Evolutionary conservation across 2,329 filamentous ascomycete genomes (phyloP), one percentile per base, ranked within the genome.

Genomic region (Lomentospora prolificans): DNA sequence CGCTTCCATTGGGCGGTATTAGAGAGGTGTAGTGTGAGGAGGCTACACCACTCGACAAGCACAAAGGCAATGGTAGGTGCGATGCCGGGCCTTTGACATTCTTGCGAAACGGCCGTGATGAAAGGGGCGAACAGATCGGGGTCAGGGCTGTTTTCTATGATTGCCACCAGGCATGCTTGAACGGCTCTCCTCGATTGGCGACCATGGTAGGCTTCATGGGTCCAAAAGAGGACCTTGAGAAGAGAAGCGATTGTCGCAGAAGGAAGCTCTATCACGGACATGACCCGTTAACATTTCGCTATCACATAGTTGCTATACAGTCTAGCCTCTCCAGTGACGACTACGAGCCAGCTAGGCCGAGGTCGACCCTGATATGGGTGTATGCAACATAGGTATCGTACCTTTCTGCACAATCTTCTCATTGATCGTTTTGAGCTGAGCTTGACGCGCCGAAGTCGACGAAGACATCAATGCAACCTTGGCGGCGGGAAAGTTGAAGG

Each of bases 121-220:
- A 96, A 80, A 1, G 79, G 77, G 24, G 64, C 57, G 51, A 59
- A 56, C 28, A 78, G 72, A 46, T 84, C 74, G 8, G 75, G 66
- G 51, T 86, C 76, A 17, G 76, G 65, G n/a, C 71, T 72, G 55
- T 75, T 75, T 56, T 77, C 77, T 57, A 91, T 77, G 61, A 92
- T 76, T 53, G 82, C 77, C 60, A 77, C 74, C 57, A 99, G 78
- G 67, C 91, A 96, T 72, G 80, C 77, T 68, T 96, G 88, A 30
- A 90, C 90, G 36, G 89, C 90, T 63, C 84, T 80, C 62, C 94
- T 83, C 48, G 94, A 97, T 61, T 82, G 75, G 64, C 91, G 84
- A 72, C 99, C 94, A 70, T 84, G 75, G 70, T 97, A 99, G 63
- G 87, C 83, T 59, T 89, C 82, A 66, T 96, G 90, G 53, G 91